Evolutionary conservation across 176 grass and related monocot species (phyloP).

Genomic region (Luzula sylvatica): DNA sequence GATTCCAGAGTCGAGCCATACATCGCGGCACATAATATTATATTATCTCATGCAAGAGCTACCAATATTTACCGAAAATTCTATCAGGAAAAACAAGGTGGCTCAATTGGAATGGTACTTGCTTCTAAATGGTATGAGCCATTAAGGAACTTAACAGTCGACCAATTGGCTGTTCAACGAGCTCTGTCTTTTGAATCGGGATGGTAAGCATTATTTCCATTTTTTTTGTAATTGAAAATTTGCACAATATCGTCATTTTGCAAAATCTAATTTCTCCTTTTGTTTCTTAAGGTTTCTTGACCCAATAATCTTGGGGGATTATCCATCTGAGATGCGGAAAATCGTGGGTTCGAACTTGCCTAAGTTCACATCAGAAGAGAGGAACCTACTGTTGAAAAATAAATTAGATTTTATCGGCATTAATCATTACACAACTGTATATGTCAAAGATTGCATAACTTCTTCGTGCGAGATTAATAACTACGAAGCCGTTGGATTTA

Average conservation of each 20-base stretch:
- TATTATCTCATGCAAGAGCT: conserved; percentile 46
- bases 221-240: no score
- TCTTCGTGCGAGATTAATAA: conserved; percentile 19
- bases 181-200: conserved; percentile 25
- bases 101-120: conserved; percentile 33
- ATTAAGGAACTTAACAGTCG: conserved; percentile 25
- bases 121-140: conserved; percentile 32
- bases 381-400: conserved; percentile 20
- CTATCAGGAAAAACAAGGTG: conserved; percentile 51
- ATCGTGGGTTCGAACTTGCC: conserved; percentile 34
- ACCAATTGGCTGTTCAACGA: conserved; percentile 31
- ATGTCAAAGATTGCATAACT: conserved; percentile 31
- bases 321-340: conserved; percentile 35
- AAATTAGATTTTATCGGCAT: conserved; percentile 42
- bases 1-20: conserved; percentile 42
- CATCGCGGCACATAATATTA: conserved; percentile 38
- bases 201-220: conserved; percentile 28
- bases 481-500: conserved; percentile 22
- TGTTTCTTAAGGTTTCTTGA: conserved; percentile 35
- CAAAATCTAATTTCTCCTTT: not conserved
- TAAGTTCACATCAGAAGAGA: conserved; percentile 29
- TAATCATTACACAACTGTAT: conserved; percentile 38
- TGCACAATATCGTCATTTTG: not conserved
- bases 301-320: conserved; percentile 32
- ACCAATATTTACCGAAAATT: conserved; percentile 36